A percentile compares a stretch with the other conserved stretches of the same genome.
phyloP scores from a whole-genome alignment of 2,329 filamentous ascomycete species.

The Westerdykella aurantiaca region DNA sequence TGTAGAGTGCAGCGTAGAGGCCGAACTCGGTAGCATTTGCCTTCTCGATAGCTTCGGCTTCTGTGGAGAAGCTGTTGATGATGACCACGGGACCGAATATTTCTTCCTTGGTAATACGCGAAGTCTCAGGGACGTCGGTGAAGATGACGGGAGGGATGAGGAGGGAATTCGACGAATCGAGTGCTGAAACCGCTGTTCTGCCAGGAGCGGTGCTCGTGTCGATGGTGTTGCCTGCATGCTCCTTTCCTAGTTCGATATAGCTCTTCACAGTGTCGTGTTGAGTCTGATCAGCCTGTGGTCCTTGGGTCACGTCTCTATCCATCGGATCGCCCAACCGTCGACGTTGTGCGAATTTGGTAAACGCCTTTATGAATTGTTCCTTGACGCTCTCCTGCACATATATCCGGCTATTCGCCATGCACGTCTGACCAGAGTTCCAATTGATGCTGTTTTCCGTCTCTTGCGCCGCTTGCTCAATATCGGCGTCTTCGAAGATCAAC shows the following conservation, averaged over 20 bases:
- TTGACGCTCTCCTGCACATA: constrained; percentile 51
- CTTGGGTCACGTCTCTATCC: constrained; percentile 13
- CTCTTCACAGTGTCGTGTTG: constrained; percentile 19
- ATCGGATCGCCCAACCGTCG: constrained; percentile 18
- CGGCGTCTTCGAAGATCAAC: constrained; percentile 72
- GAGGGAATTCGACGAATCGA: constrained; percentile 11
- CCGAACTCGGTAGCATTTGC: constrained; percentile 39
- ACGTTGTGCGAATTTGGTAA: constrained; percentile 11
- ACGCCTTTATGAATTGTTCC: constrained; percentile 27
- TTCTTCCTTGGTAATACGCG: constrained; percentile 33
- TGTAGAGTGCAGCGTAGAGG: constrained; percentile 35
- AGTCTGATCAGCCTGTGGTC: constrained; percentile 19
- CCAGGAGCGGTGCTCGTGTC: constrained; percentile 28
- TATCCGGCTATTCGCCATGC: constrained; percentile 53
- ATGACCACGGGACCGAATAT: constrained; percentile 38
- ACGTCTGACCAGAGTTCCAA: constrained; percentile 53
- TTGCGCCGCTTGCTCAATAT: constrained; percentile 65
- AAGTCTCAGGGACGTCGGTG: constrained; percentile 39
- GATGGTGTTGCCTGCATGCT: constrained; percentile 33
- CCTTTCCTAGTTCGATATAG: constrained; percentile 37
- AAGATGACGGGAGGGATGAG: constrained; percentile 47
- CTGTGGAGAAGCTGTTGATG: constrained; percentile 33
- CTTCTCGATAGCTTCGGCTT: constrained; percentile 30
- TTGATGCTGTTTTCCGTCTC: constrained; percentile 45
- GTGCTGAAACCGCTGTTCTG: constrained; percentile 1